Evolutionary conservation across 78 protist species (phyloP), one percentile per base, ranked within the genome.

Genomic region (Dictyostelium purpureum): DNA sequence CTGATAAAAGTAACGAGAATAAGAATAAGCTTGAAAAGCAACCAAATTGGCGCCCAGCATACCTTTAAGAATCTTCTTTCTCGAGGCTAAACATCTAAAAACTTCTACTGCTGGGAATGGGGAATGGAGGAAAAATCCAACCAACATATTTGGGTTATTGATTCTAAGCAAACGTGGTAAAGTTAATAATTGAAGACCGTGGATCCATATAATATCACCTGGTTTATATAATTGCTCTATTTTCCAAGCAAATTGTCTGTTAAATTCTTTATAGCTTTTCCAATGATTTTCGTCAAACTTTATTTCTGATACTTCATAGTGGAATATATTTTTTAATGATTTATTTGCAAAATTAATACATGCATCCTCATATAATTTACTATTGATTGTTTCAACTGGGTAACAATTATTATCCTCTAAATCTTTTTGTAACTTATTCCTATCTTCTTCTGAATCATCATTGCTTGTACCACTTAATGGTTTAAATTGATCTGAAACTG

Each of bases 81-180:
- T 65, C 19, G 40, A 63, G 0, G 94, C 45, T 33, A 90, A 37
- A 79, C 94, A 85, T 33, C 92, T 54, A 38, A 43, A 85, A 6
- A 85, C 66, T n/a, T 85, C 92, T 0, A 85, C 92, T 1, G 92
- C 79, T 43, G 92, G 92, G 35, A 85, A 85, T 3, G 92, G 92
- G 3, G 59, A 56, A 73, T 85, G 63, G 0, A 85, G 21, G 35
- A 73, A 85, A 24, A 85, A 45, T 1, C 92, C 92, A 61, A 85
- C 40, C 18, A 45, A 47, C 35, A 31, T 31, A 2, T n/a, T 38
- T 4, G 74, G 26, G 28, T n/a, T 42, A 12, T 24, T 37, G 5
- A 67, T 65, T 43, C 92, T 33, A 6, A 85, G 28, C n/a, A 71
- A 54, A 19, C 52, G 33, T 35, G 92, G 92, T 12, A 85, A 47